Evolutionary conservation across 2,329 filamentous ascomycete species (phyloP).

Genomic region (Magnaporthiopsis incrustans): DNA sequence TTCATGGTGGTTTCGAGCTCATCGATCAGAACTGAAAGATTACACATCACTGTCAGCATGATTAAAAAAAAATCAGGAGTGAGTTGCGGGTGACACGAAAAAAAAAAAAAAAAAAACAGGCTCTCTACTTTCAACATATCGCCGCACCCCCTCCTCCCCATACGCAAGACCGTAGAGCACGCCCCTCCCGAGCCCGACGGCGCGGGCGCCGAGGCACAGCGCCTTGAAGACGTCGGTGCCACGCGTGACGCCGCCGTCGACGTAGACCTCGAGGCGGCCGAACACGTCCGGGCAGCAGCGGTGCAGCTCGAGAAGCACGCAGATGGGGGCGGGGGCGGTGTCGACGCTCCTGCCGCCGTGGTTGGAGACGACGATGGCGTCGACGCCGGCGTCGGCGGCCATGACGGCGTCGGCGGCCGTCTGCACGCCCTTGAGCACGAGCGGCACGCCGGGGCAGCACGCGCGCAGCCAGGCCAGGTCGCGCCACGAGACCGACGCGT

Average conservation of each 20-base stretch:
- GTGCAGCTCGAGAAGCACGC: slow-evolving; percentile 56
- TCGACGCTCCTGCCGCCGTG: slow-evolving; percentile 56
- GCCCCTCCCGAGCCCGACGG: slow-evolving; percentile 54
- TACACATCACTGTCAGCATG: no score
- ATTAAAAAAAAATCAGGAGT: no score
- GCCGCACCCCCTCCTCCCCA: slow-evolving; percentile 48
- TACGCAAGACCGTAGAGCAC: slow-evolving; percentile 55
- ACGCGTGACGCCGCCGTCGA: slow-evolving; percentile 58
- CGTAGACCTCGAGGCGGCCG: slow-evolving; percentile 49
- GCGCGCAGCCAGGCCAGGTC: slow-evolving; percentile 59
- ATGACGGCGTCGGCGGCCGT: slow-evolving; percentile 53
- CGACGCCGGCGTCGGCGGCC: slow-evolving; percentile 50
- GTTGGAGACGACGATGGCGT: slow-evolving; percentile 63
- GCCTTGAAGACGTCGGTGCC: slow-evolving; percentile 63
- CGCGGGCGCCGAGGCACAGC: slow-evolving; percentile 55
- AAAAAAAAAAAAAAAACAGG: no score
- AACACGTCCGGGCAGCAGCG: slow-evolving; percentile 53
- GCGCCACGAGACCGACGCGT: slow-evolving; percentile 51
- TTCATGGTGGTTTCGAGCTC: slow-evolving; percentile 61
- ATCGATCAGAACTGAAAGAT: slow-evolving; percentile 38
- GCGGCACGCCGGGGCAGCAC: slow-evolving; percentile 41
- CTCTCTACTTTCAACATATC: slow-evolving; percentile 40
- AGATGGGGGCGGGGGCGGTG: slow-evolving; percentile 43
- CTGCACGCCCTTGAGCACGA: slow-evolving; percentile 66
- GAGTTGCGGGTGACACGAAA: no score